Percentiles rank a stretch among this genome's conserved stretches.
phyloP scores from a whole-genome alignment of 495 filamentous ascomycete species.

The Bathelium albidoporum region DNA sequence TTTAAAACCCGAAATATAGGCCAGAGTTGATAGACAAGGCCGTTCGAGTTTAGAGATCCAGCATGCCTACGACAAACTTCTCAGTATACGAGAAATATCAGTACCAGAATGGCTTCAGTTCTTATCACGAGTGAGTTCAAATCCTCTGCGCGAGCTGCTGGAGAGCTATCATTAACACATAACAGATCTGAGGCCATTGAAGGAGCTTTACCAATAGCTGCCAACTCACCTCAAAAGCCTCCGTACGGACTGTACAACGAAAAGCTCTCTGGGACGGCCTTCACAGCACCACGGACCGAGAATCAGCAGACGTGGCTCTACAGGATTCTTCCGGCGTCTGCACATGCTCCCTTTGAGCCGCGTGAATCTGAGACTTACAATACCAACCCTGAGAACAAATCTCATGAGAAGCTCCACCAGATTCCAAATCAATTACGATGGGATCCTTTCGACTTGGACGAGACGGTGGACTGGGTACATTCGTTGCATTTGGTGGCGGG shows the following conservation, averaged over 20 bases:
- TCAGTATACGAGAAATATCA: slow-evolving; percentile 44
- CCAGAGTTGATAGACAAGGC: neutral
- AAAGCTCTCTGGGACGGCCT: slow-evolving; percentile 88
- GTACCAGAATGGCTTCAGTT: slow-evolving; percentile 50
- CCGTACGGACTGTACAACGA: slow-evolving; percentile 80
- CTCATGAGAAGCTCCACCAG: slow-evolving; percentile 44
- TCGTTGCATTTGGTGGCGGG: slow-evolving; percentile 69
- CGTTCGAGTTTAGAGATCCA: neutral
- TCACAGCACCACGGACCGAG: slow-evolving; percentile 80
- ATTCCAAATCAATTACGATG: slow-evolving; percentile 85
- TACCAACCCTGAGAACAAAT: slow-evolving; percentile 37
- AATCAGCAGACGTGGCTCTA: slow-evolving; percentile 96
- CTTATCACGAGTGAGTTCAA: slow-evolving; percentile 49
- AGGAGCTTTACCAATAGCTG: slow-evolving; percentile 53
- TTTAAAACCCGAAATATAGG: neutral
- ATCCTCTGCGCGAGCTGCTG: neutral
- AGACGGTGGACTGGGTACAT: slow-evolving; percentile 67
- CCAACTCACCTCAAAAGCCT: slow-evolving; percentile 83
- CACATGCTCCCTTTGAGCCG: slow-evolving; percentile 63
- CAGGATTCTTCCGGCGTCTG: slow-evolving; percentile 71
- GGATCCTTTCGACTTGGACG: slow-evolving; percentile 76
- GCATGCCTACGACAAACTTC: slow-evolving; percentile 50
- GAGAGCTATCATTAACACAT: neutral
- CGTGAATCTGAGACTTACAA: slow-evolving; percentile 45
- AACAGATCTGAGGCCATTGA: slow-evolving; percentile 43